Conservation (phyloP, 345 rosid species). For the Lepidium aucheri region DNA sequence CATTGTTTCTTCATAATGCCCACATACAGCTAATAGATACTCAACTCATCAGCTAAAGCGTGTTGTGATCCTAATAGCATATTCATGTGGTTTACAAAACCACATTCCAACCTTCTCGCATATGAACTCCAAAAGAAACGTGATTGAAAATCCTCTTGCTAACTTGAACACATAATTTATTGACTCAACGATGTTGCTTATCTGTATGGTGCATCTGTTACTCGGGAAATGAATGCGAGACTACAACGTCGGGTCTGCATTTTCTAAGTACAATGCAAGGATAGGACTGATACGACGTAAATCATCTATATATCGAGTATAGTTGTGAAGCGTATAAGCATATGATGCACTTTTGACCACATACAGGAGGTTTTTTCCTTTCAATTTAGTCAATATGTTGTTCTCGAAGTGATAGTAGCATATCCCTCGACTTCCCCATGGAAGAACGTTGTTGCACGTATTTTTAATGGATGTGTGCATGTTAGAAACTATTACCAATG, state of each 20-base stretch:
- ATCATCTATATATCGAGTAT: no score
- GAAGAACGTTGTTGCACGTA: no score
- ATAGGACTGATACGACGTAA: no score
- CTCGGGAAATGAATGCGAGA: not conserved
- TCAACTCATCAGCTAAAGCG: not conserved
- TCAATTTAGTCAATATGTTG: no score
- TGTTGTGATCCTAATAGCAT: not conserved
- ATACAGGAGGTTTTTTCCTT: not conserved
- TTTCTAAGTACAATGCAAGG: not conserved
- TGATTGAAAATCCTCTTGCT: not conserved
- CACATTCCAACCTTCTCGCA: not conserved
- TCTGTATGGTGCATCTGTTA: not conserved
- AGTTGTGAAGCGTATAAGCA: not conserved
- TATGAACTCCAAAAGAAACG: not conserved
- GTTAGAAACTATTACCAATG: no score
- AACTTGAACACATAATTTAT: not conserved
- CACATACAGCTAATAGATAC: no score
- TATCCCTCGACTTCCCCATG: no score
- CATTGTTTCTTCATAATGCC: no score
- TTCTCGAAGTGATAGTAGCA: no score
- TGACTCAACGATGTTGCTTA: not conserved
- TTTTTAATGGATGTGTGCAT: no score
- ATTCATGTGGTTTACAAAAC: not conserved
- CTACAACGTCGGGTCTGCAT: not conserved
- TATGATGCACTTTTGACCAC: not conserved